These are phyloP conservation scores for Phytophthora chlamydospora DNA, from an alignment of 352 stramenopile species.

Conservation along the genomic window DNA sequence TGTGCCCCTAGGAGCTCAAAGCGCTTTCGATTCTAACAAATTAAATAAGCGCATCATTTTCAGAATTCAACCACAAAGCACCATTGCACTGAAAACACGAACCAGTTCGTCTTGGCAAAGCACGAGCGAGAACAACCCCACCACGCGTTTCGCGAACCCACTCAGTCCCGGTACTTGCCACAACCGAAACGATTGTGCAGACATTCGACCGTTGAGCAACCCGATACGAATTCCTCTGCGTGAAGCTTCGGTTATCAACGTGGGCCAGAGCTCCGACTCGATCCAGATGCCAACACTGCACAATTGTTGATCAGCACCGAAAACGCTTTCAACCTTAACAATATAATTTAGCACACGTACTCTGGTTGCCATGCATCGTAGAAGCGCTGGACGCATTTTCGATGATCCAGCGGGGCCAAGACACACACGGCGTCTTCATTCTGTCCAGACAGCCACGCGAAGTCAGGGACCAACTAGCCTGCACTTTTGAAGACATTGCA, in stretches of 20 bases:
- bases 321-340: not conserved
- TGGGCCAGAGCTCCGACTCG: constrained; percentile 86
- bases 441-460: constrained; percentile 3
- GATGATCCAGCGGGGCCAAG: constrained; percentile 73
- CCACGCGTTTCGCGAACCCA: constrained; percentile 29
- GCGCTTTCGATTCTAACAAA: constrained; percentile 46
- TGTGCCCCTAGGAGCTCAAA: constrained; percentile 54
- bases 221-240: constrained; percentile 59
- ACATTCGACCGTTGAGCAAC: constrained; percentile 73
- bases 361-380: constrained; percentile 65
- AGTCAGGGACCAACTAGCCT: no score
- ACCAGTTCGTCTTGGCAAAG: constrained; percentile 70
- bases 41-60: no score
- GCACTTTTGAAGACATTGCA: no score
- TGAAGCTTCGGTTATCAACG: constrained; percentile 59
- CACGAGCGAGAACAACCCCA: constrained; percentile 58
- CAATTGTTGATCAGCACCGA: not conserved
- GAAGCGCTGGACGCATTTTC: constrained; percentile 57
- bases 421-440: constrained; percentile 45
- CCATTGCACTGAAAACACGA: not conserved
- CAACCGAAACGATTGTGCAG: constrained; percentile 46
- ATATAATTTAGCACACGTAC: constrained; percentile 33
- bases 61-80: no score
- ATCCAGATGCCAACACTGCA: constrained; percentile 72
- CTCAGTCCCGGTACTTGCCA: constrained; percentile 55